Percentiles rank a stretch among this genome's conserved stretches.
Evolutionary conservation across 2,329 filamentous ascomycete species (phyloP).

Genomic region (Dichotomopilus funicola): DNA sequence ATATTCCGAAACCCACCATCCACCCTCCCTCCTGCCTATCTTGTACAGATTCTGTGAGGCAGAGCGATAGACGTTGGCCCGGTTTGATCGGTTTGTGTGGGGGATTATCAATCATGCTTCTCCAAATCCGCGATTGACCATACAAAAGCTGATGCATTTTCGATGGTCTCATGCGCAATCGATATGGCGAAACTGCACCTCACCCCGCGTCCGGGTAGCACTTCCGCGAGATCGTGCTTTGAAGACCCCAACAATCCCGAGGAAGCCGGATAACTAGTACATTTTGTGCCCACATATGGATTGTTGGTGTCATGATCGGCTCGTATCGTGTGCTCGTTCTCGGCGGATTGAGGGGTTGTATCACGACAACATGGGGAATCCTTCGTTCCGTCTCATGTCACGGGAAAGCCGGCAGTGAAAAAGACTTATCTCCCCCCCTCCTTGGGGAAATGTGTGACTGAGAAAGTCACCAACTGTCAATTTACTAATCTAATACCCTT

Average conservation of each 20-base stretch:
- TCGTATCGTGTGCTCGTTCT: not conserved
- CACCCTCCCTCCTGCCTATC: not conserved
- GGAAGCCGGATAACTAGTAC: not conserved
- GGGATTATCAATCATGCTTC: constrained; percentile 5
- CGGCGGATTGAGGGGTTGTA: not conserved
- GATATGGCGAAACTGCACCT: not conserved
- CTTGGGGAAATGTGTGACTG: no score
- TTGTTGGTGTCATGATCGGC: not conserved
- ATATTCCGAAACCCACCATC: no score
- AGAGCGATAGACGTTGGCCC: no score
- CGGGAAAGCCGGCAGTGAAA: no score
- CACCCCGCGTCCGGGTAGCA: no score
- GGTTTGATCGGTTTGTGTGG: not conserved
- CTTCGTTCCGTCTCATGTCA: not conserved
- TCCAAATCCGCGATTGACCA: not conserved
- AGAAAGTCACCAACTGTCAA: no score
- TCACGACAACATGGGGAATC: not conserved
- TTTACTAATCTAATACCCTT: no score
- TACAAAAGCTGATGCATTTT: not conserved
- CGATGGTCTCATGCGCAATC: constrained; percentile 1
- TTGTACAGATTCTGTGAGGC: not conserved
- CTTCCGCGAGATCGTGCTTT: no score
- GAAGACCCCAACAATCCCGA: not conserved
- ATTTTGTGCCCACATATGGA: not conserved
- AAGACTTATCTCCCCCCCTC: no score